Evolutionary conservation across 306 rosid genomes (phyloP).

Genomic region (Senna tora): DNA sequence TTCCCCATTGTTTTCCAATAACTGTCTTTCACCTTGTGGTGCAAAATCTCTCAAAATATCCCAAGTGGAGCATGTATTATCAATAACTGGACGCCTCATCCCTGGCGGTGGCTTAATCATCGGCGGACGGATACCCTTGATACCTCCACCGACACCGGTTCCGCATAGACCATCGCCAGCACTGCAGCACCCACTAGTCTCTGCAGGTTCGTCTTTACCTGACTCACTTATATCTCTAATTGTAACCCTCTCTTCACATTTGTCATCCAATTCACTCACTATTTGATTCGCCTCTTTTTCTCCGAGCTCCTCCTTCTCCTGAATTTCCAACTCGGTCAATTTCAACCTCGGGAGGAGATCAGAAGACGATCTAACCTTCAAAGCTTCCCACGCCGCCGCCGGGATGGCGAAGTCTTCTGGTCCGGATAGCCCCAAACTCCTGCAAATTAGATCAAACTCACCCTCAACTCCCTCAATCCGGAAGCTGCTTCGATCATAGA

Average conservation of each 20-base stretch:
- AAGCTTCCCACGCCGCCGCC: slow-evolving; percentile 67
- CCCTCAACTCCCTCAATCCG: slow-evolving; percentile 77
- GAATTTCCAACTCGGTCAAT: slow-evolving; percentile 33
- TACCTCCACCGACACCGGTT: slow-evolving; percentile 51
- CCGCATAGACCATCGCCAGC: slow-evolving; percentile 31
- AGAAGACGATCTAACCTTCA: slow-evolving; percentile 65
- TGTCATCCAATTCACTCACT: slow-evolving; percentile 36
- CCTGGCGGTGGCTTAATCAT: slow-evolving; percentile 76
- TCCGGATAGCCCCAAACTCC: slow-evolving; percentile 64
- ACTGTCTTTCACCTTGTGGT: slow-evolving; percentile 40
- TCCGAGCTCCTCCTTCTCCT: slow-evolving; percentile 35
- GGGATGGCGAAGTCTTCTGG: slow-evolving; percentile 81
- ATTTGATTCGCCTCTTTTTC: slow-evolving; percentile 34
- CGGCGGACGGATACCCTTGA: slow-evolving; percentile 76
- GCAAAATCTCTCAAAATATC: slow-evolving; percentile 64
- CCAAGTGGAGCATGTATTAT: slow-evolving; percentile 64
- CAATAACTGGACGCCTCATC: slow-evolving; percentile 50
- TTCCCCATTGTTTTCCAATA: slow-evolving; percentile 9
- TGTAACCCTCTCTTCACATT: slow-evolving; percentile 35
- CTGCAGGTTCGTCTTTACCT: slow-evolving; percentile 37
- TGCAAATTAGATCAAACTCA: slow-evolving; percentile 62
- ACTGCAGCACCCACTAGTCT: slow-evolving; percentile 39
- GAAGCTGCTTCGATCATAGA: slow-evolving; percentile 64
- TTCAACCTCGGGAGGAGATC: slow-evolving; percentile 58
- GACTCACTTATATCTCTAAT: slow-evolving; percentile 42